These are phyloP conservation scores for Pleurotus salmoneostramineus DNA, from an alignment of 768 basidiomycete species.

Conservation along the genomic window DNA sequence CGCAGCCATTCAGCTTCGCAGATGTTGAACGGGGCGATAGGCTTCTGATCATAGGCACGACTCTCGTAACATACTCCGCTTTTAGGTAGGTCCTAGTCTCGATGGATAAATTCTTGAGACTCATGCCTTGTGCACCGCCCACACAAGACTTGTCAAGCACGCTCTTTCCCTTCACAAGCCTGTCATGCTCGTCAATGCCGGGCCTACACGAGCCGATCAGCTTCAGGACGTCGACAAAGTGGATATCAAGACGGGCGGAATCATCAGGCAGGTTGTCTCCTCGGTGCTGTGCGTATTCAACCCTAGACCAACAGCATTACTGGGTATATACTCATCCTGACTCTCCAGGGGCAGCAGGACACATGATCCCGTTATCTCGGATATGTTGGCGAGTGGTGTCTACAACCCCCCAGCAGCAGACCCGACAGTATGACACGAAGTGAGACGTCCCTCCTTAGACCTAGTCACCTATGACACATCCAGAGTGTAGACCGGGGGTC, in stretches of 20 bases:
- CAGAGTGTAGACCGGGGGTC: neutral
- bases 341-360: slow-evolving; percentile 41
- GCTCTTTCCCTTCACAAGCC: slow-evolving; percentile 75
- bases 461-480: neutral
- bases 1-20: slow-evolving; percentile 36
- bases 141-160: slow-evolving; percentile 67
- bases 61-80: slow-evolving; percentile 90
- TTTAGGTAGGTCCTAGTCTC: slow-evolving; percentile 52
- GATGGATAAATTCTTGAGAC: neutral
- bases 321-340: slow-evolving; percentile 5
- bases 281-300: slow-evolving; percentile 51
- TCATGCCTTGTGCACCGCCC: neutral
- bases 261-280: slow-evolving; percentile 64
- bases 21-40: slow-evolving; percentile 59
- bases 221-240: slow-evolving; percentile 71
- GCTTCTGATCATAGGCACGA: slow-evolving; percentile 83
- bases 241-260: slow-evolving; percentile 68
- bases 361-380: slow-evolving; percentile 40
- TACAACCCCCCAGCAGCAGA: slow-evolving; percentile 44
- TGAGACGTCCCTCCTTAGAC: neutral
- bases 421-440: neutral
- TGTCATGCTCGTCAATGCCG: slow-evolving; percentile 80
- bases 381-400: slow-evolving; percentile 58
- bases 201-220: slow-evolving; percentile 83
- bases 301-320: neutral